A percentile compares a stretch with the other conserved stretches of the same genome.
Evolutionary conservation across 257 asterid genomes (phyloP).

Genomic region (Penstemon davidsonii): DNA sequence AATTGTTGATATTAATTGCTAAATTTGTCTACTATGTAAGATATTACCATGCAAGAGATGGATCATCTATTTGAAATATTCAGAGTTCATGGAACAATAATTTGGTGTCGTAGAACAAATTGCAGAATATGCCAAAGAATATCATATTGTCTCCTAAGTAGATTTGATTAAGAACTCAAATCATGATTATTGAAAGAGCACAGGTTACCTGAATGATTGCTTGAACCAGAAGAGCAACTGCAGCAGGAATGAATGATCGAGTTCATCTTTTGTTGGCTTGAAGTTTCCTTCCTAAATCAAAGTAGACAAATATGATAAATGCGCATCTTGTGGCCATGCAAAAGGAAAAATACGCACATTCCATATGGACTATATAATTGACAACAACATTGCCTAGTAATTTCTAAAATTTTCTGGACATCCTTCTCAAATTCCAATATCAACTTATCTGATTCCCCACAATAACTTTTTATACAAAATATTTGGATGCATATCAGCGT

Average conservation of each 20-base stretch:
- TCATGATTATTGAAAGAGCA: conserved; percentile 21
- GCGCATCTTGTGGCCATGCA: no score
- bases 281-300: conserved; percentile 73
- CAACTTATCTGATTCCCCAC: background rate
- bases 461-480: conserved; percentile 7
- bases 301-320: conserved; percentile 27
- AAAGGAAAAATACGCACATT: conserved; percentile 19
- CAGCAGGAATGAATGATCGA: conserved; percentile 79
- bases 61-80: conserved; percentile 12
- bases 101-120: conserved; percentile 8
- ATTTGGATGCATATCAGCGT: background rate
- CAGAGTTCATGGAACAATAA: background rate
- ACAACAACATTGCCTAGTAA: background rate
- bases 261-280: conserved; percentile 73
- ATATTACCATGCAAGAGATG: conserved; percentile 22
- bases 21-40: background rate
- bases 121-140: conserved; percentile 15
- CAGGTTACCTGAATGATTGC: conserved; percentile 81
- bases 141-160: conserved; percentile 14
- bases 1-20: conserved; percentile 17
- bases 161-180: conserved; percentile 15
- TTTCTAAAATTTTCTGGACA: background rate
- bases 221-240: conserved; percentile 98
- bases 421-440: background rate
- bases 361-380: conserved; percentile 15